Percentiles rank a stretch among this genome's conserved stretches.
phyloP scores from a whole-genome alignment of 2,329 filamentous ascomycete genomes.

The Graphilbum fragrans region DNA sequence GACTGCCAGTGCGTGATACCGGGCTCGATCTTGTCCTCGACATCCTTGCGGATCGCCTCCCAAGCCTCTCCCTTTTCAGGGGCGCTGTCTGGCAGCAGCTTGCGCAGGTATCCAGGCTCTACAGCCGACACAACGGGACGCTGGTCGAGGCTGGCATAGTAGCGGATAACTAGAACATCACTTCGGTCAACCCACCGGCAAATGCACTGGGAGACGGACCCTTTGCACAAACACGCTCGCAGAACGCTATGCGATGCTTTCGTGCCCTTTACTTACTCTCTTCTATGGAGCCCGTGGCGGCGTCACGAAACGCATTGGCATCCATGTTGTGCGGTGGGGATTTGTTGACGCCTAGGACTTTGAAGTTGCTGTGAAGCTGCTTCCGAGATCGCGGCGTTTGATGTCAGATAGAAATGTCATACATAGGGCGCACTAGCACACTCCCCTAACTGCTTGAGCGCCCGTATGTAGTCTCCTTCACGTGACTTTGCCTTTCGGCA shows the following conservation, averaged over 20 bases:
- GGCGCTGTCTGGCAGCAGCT: conserved; percentile 57
- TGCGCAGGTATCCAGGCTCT: conserved; percentile 72
- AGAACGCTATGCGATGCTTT: no score
- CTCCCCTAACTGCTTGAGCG: no score
- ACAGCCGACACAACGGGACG: conserved; percentile 67
- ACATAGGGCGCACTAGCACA: no score
- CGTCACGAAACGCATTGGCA: conserved; percentile 61
- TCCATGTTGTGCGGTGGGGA: conserved; percentile 57
- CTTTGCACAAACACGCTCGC: conserved; percentile 2
- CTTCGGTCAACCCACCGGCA: not conserved
- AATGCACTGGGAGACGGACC: not conserved
- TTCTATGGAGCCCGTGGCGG: conserved; percentile 67
- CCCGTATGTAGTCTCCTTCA: no score
- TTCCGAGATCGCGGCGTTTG: no score
- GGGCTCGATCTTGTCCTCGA: conserved; percentile 77
- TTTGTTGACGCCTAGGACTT: no score
- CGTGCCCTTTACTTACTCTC: conserved; percentile 76
- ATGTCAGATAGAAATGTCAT: no score
- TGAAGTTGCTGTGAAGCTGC: no score
- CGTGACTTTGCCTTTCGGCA: no score
- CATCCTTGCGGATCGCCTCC: conserved; percentile 68
- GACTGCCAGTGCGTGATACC: conserved; percentile 90
- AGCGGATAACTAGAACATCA: conserved; percentile 53
- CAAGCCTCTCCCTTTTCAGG: conserved; percentile 61
- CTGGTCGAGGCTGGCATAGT: conserved; percentile 64